These are phyloP conservation scores for Metrosideros polymorpha DNA, from an alignment of 441 rosid genomes.

Conservation along the genomic window DNA sequence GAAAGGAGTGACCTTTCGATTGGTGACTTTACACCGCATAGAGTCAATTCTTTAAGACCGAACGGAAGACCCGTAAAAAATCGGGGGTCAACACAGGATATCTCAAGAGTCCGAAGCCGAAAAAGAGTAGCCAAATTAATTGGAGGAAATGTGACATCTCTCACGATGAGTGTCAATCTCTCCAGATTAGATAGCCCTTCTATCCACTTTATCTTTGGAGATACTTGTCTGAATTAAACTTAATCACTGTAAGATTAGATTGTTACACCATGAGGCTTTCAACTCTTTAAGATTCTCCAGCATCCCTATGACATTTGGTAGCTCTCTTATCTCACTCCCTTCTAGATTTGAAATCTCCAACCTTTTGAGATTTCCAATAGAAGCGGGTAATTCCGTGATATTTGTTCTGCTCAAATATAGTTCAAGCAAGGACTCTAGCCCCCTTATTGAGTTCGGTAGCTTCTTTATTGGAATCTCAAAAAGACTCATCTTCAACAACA, in stretches of 20 bases:
- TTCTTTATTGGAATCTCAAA: rapidly evolving
- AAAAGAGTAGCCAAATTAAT: not conserved
- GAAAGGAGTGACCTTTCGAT: not conserved
- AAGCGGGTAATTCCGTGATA: not conserved
- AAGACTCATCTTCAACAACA: rapidly evolving
- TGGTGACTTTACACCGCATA: not conserved
- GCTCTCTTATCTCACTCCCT: not conserved
- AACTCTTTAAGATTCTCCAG: not conserved
- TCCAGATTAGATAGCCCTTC: not conserved
- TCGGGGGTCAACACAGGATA: rapidly evolving
- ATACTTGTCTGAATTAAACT: not conserved
- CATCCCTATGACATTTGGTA: not conserved
- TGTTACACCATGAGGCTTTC: rapidly evolving
- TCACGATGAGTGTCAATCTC: rapidly evolving
- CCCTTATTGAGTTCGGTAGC: not conserved
- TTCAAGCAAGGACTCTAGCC: not conserved
- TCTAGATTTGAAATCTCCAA: not conserved
- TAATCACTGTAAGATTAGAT: too few relatives aligned
- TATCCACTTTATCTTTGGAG: not conserved
- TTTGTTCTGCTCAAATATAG: rapidly evolving
- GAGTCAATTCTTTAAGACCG: not conserved
- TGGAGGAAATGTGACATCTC: not conserved
- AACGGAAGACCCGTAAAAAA: not conserved
- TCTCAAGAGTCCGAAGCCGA: not conserved
- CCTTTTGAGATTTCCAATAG: not conserved